These are phyloP conservation scores for Thermochaetoides thermophila DNA, from an alignment of 495 filamentous ascomycete genomes.

Conservation along the genomic window DNA sequence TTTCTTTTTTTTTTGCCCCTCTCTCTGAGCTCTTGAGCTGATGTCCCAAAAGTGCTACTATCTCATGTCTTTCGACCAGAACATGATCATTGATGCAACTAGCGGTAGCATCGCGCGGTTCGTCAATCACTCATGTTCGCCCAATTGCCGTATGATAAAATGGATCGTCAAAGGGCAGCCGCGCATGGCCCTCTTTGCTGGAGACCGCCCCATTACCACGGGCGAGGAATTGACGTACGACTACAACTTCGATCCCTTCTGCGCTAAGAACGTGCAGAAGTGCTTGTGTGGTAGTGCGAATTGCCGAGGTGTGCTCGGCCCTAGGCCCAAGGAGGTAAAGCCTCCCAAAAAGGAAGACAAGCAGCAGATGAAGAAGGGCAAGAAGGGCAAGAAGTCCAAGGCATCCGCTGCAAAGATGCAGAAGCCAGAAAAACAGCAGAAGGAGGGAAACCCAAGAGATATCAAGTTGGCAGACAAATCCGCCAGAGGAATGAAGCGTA, in stretches of 20 bases:
- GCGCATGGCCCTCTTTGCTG: conserved; percentile 93
- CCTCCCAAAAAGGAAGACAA: conserved; percentile 21
- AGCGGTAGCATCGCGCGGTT: conserved; percentile 91
- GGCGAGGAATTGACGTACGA: conserved; percentile 98
- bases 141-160: conserved; percentile 96
- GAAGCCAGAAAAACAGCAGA: conserved; percentile 12
- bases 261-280: conserved; percentile 65
- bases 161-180: conserved; percentile 93
- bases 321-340: conserved; percentile 47
- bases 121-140: conserved; percentile 93
- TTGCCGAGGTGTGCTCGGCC: conserved; percentile 67
- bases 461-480: conserved; percentile 16
- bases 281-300: conserved; percentile 66
- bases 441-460: too few species aligned
- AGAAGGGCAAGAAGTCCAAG: conserved; percentile 24
- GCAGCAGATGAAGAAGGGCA: conserved; percentile 8
- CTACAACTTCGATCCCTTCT: conserved; percentile 95
- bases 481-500: conserved; percentile 13
- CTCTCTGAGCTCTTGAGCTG: too few species aligned
- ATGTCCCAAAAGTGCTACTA: conserved; percentile 98
- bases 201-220: conserved; percentile 74
- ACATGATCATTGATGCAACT: conserved; percentile 97
- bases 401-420: conserved; percentile 24
- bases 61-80: conserved; percentile 93
- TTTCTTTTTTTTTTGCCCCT: too few species aligned